Conservation (phyloP, 108 stramenopile species). For the Nannochloropsis salina region DNA sequence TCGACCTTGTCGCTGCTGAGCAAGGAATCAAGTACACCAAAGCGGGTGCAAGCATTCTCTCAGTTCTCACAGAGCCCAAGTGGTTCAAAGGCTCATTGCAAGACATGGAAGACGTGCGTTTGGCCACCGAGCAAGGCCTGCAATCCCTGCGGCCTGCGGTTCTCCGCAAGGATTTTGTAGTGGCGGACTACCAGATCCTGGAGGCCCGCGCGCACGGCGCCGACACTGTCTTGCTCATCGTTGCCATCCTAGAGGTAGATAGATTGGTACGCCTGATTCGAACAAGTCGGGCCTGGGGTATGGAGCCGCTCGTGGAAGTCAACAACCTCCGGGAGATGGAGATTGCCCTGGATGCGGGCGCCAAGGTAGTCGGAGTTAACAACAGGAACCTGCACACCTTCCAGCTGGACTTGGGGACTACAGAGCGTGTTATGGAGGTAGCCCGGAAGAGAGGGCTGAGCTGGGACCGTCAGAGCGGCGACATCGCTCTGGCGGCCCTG, state of each 20-base stretch:
- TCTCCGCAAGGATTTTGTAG: conserved; percentile 89
- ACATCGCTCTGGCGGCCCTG: conserved; percentile 64
- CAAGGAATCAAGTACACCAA: conserved; percentile 70
- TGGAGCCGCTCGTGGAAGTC: conserved; percentile 93
- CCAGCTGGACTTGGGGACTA: conserved; percentile 82
- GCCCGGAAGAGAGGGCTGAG: conserved; percentile 23
- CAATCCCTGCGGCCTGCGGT: conserved; percentile 64
- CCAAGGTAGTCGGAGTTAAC: conserved; percentile 92
- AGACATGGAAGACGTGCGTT: conserved; percentile 51
- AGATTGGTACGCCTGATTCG: conserved; percentile 67
- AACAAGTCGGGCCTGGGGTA: conserved; percentile 62
- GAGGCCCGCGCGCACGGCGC: conserved; percentile 88
- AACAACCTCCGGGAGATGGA: conserved; percentile 74
- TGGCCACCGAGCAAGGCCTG: conserved; percentile 40
- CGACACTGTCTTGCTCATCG: conserved; percentile 90
- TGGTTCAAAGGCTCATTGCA: conserved; percentile 87
- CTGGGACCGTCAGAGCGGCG: conserved; percentile 14
- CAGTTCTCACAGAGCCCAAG: conserved; percentile 85
- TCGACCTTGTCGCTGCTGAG: conserved; percentile 60
- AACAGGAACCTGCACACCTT: conserved; percentile 97
- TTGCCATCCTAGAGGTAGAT: conserved; percentile 69
- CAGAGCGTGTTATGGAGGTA: conserved; percentile 59
- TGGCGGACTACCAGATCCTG: conserved; percentile 75
- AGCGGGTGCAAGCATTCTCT: conserved; percentile 82
- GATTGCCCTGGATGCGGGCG: conserved; percentile 77